A percentile compares a stretch with the other conserved stretches of the same genome.
phyloP scores from a whole-genome alignment of 1,139 yeast genomes.

The Scheffersomyces titani region DNA sequence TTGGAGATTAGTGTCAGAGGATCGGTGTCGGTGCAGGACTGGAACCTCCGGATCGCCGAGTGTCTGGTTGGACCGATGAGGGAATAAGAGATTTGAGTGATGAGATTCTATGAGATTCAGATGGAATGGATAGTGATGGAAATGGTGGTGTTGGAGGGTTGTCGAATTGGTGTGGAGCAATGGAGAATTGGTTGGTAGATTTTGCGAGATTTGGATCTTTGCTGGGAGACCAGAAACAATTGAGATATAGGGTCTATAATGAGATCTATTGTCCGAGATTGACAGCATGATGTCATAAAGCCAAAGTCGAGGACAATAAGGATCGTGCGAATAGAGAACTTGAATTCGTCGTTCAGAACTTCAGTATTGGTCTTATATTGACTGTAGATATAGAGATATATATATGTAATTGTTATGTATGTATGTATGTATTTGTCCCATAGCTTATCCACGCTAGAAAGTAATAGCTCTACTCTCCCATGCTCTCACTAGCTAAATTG shows the following conservation, averaged over 20 bases:
- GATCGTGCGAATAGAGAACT: no score
- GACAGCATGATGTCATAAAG: not conserved
- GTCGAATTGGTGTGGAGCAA: not conserved
- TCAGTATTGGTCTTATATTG: no score
- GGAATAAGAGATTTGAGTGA: not conserved
- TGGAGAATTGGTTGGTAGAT: not conserved
- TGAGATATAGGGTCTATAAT: not conserved
- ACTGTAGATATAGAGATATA: no score
- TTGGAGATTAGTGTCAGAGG: not conserved
- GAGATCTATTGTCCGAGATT: no score
- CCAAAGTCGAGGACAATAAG: no score
- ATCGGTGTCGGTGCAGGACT: not conserved
- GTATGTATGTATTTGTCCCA: no score
- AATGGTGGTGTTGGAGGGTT: not conserved
- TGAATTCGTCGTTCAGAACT: no score
- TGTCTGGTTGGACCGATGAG: not conserved
- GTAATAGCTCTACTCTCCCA: no score
- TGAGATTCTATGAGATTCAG: not conserved
- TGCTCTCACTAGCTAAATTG: no score
- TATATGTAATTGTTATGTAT: no score
- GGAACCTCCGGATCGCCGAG: not conserved
- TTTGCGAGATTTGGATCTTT: not conserved
- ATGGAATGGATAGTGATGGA: not conserved
- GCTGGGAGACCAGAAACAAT: no score
- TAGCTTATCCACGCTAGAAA: no score